A percentile compares a stretch with the other conserved stretches of the same genome.
These are phyloP conservation scores for Colletotrichum horii DNA, from an alignment of 2,329 filamentous ascomycete genomes.

Conservation along the genomic window DNA sequence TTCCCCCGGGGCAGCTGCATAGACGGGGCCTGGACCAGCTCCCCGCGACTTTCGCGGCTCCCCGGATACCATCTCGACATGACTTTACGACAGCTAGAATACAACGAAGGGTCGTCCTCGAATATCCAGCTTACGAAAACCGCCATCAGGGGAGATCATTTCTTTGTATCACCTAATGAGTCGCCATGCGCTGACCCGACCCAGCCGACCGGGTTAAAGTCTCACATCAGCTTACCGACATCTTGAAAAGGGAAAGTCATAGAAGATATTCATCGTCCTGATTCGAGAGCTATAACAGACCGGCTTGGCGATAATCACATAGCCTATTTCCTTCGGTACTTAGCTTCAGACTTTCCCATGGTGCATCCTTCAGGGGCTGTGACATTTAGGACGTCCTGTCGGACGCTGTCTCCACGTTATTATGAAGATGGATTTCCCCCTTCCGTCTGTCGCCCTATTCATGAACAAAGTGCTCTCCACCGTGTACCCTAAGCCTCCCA, in stretches of 20 bases:
- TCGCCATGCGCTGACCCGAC: neutral
- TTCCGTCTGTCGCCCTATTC: rapidly evolving
- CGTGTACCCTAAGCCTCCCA: rapidly evolving
- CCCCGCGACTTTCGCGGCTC: no score
- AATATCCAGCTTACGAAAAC: neutral
- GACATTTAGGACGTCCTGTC: neutral
- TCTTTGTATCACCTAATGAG: neutral
- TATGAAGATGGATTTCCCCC: neutral
- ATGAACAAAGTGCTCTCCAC: neutral
- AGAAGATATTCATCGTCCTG: neutral
- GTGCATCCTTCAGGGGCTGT: no score
- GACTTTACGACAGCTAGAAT: neutral
- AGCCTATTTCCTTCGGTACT: neutral
- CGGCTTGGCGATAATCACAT: neutral
- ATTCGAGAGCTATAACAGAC: neutral
- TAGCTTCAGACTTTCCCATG: no score
- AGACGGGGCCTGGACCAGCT: no score
- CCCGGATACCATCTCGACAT: neutral
- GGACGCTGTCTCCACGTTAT: neutral
- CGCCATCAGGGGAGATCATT: neutral
- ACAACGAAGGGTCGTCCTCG: neutral
- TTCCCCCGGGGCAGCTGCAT: no score
- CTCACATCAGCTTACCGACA: neutral
- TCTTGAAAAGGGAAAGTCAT: neutral
- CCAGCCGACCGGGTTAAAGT: neutral